Conservation (phyloP, 2,329 filamentous ascomycete genomes). For the Aureobasidium lini region DNA sequence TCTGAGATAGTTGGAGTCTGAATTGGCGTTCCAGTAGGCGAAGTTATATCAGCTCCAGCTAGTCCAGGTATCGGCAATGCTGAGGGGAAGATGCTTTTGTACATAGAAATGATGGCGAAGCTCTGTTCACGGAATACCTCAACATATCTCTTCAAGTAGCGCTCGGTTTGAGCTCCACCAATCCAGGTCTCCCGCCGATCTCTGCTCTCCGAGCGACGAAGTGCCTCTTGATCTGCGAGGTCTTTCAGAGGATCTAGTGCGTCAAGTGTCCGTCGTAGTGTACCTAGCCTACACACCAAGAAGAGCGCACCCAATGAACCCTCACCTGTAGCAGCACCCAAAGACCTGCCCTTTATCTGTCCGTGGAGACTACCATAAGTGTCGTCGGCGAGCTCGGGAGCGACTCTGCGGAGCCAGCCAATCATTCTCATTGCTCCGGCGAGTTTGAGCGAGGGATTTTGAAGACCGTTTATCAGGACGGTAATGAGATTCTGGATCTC, state of each 20-base stretch:
- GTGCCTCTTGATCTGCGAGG: conserved; percentile 78
- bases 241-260: conserved; percentile 80
- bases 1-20: not conserved
- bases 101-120: conserved; percentile 92
- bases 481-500: conserved; percentile 84
- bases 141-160: conserved; percentile 89
- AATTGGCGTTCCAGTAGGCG: not conserved
- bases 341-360: conserved; percentile 15
- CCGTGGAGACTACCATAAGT: not conserved
- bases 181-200: conserved; percentile 28
- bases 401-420: conserved; percentile 79
- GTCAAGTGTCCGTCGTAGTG: conserved; percentile 68
- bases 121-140: conserved; percentile 97
- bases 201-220: conserved; percentile 36
- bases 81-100: conserved; percentile 76
- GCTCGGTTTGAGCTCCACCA: conserved; percentile 86
- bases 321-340: conserved; percentile 34
- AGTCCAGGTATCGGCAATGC: conserved; percentile 37
- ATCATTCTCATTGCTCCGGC: conserved; percentile 85
- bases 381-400: conserved; percentile 62
- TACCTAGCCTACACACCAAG: conserved; percentile 75
- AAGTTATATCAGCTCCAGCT: conserved; percentile 14
- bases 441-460: conserved; percentile 72
- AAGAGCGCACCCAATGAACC: conserved; percentile 75
- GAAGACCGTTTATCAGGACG: conserved; percentile 71